These are phyloP conservation scores for Podospora conica DNA, from an alignment of 495 filamentous ascomycete species.

Conservation along the genomic window DNA sequence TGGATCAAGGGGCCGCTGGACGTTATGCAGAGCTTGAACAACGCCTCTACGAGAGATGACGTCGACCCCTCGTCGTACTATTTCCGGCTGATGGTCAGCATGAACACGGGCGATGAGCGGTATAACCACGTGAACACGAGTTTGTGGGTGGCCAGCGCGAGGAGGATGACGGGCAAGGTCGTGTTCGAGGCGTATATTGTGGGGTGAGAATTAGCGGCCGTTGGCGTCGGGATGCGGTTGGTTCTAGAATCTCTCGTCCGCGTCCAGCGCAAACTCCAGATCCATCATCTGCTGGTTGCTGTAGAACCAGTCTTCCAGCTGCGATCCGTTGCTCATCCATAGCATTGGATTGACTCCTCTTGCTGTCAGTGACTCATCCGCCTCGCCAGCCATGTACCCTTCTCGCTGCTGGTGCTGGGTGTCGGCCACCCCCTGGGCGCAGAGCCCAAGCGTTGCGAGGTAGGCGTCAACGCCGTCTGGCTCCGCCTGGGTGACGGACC, in stretches of 20 bases:
- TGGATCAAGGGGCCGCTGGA: not conserved
- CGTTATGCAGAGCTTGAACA: not conserved
- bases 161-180: not conserved
- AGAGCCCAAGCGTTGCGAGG: constrained; percentile 16
- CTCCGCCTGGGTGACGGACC: not conserved
- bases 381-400: constrained; percentile 9
- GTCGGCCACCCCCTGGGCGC: not conserved
- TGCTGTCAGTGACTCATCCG: constrained; percentile 1
- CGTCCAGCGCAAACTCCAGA: constrained; percentile 33
- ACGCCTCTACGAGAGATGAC: not conserved
- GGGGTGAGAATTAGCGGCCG: not conserved
- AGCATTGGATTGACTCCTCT: constrained; percentile 19
- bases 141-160: not conserved
- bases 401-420: not conserved
- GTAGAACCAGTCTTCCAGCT: constrained; percentile 61
- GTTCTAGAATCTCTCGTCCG: not conserved
- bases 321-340: constrained; percentile 31
- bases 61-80: not conserved
- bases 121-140: not conserved
- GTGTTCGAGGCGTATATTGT: not conserved
- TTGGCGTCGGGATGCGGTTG: not conserved
- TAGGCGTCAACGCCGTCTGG: constrained; percentile 11
- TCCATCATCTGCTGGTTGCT: constrained; percentile 59
- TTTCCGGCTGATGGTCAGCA: not conserved
- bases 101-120: not conserved